Evolutionary conservation across 176 grass and related monocot genomes (phyloP).

Genomic region (Panicum miliaceum): DNA sequence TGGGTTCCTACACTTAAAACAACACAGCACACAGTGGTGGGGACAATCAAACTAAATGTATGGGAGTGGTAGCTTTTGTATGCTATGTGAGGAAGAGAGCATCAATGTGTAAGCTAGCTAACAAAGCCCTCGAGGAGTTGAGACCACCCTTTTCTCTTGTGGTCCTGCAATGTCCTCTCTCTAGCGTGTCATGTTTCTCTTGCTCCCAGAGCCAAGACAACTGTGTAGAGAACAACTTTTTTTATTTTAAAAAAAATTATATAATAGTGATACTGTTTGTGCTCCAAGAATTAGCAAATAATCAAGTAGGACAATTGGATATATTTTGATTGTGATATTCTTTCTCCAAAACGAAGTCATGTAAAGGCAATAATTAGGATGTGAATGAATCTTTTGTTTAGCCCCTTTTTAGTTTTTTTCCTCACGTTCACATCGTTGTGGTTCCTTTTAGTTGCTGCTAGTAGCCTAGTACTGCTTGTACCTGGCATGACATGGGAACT

Average conservation of each 20-base stretch:
- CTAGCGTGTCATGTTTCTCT: background rate
- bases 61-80: constrained; percentile 17
- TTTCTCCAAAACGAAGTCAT: background rate
- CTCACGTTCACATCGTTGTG: background rate
- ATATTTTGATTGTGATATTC: background rate
- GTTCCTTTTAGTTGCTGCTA: background rate
- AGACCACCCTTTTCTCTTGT: constrained; percentile 21
- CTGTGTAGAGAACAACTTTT: background rate
- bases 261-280: background rate
- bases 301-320: background rate
- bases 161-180: constrained; percentile 3
- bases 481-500: background rate
- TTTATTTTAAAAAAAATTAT: background rate
- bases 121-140: background rate
- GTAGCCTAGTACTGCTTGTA: background rate
- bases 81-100: constrained; percentile 25
- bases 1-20: constrained; percentile 33
- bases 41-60: background rate
- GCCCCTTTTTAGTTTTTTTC: background rate
- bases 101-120: constrained; percentile 7
- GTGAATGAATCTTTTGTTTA: background rate
- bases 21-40: constrained; percentile 2
- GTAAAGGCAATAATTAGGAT: background rate
- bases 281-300: background rate
- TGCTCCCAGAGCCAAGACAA: constrained; percentile 1